Evolutionary conservation across 345 rosid species (phyloP), one percentile per base, ranked within the genome.

Genomic region (Citrus reticulata): DNA sequence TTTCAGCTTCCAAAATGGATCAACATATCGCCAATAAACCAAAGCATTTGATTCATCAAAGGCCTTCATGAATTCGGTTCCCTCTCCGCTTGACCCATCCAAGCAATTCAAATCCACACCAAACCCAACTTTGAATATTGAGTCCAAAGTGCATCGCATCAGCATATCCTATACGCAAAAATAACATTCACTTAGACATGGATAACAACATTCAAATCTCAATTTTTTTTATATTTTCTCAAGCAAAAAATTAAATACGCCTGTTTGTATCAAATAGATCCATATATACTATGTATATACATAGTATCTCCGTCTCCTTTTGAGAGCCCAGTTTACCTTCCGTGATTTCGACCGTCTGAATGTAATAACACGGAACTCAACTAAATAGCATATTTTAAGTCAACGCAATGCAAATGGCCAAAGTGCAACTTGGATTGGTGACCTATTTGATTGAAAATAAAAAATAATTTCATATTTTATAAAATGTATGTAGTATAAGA

Each of bases 111-210:
- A 78, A 24, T 91, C 93, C 61, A 90, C 91, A 20, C 98, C 98
- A 55, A 95, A 95, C 42, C 88, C 97, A 4, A 95, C 95, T 90
- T 93, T 87, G 79, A 91, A 89, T 27, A 95, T 93, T 0, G 97
- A 92, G 63, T 93, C 95, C 80, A 95, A 49, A 11, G 92, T 86
- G 74, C 70, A 87, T 75, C 87, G 86, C 98, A 92, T 90, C 82
- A 93, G 55, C 34, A 91, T 25, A 77, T 90, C 91, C 98, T 95
- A 57, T 46, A 29, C 16, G 51, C 34, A 51, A 40, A 0, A 17
- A 32, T 2, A 37, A 54, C 5, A n/a, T 9, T 9, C 25, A 67
- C 19, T 3, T 4, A 1, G 2, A 24, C 65, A 27, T 11, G 37
- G 67, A 27, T 5, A 1, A 29, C 16, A 14, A 14, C 30, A 29